A percentile compares a stretch with the other conserved stretches of the same genome.
These are phyloP conservation scores for Botrytis sinoallii DNA, from an alignment of 2,329 filamentous ascomycete genomes.

Conservation along the genomic window DNA sequence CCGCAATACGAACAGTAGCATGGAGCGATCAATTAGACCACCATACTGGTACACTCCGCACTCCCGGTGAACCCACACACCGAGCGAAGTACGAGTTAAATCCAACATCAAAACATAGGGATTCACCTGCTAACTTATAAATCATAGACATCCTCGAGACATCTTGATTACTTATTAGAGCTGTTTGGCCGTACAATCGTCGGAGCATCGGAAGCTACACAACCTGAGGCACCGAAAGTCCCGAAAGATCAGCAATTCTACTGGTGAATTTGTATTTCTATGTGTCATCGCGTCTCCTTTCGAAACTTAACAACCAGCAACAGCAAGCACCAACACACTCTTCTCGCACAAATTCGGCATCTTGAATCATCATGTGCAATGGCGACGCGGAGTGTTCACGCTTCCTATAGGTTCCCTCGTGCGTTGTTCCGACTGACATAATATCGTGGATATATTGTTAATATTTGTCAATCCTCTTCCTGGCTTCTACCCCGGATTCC, in stretches of 20 bases:
- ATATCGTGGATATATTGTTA: slow-evolving; percentile 1
- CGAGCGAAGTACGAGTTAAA: neutral
- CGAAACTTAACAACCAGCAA: neutral
- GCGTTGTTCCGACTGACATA: neutral
- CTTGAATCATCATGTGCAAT: neutral
- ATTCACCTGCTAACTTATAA: neutral
- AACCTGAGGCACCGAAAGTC: neutral
- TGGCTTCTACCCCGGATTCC: slow-evolving; percentile 7
- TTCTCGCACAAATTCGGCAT: slow-evolving; percentile 1
- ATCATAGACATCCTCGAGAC: neutral
- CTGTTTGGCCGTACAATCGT: neutral
- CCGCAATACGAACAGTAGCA: neutral
- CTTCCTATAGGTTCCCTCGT: neutral
- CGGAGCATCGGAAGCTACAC: neutral
- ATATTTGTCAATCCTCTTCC: neutral
- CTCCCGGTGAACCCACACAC: neutral
- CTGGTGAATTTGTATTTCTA: neutral
- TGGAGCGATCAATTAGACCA: neutral
- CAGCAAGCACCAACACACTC: neutral
- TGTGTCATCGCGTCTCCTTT: slow-evolving; percentile 14
- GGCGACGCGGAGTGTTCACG: neutral
- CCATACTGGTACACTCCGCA: neutral
- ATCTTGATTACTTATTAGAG: neutral
- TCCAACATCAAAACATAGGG: neutral
- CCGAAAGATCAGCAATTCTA: neutral